Percentiles rank a stretch among this genome's conserved stretches.
Evolutionary conservation across 495 filamentous ascomycete species (phyloP).

Genomic region (Parathielavia appendiculata): DNA sequence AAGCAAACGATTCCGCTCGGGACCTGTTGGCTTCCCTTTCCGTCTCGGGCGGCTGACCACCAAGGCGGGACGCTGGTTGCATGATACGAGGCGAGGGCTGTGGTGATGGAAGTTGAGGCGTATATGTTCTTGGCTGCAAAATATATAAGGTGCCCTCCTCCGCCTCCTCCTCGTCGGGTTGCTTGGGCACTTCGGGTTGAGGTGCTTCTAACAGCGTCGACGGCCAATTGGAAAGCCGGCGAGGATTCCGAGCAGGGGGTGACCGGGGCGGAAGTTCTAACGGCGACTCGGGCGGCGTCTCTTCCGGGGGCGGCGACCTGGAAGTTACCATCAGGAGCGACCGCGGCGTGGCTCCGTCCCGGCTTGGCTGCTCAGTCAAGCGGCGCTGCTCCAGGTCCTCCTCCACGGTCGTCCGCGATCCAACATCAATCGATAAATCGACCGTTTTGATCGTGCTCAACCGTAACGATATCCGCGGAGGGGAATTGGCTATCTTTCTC

Average conservation of each 20-base stretch:
- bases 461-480: conserved; percentile 32
- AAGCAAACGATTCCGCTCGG: conserved; percentile 4
- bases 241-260: conserved; percentile 30
- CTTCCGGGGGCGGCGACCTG: conserved; percentile 6
- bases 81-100: conserved; percentile 39
- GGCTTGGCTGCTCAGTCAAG: background rate
- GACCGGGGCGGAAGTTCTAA: conserved; percentile 10
- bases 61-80: too few relatives aligned
- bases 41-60: conserved; percentile 7
- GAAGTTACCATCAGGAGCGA: conserved; percentile 10
- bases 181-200: conserved; percentile 17
- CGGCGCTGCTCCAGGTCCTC: background rate
- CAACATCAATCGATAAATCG: conserved; percentile 18
- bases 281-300: conserved; percentile 7
- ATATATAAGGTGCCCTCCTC: conserved; percentile 41
- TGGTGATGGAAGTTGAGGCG: conserved; percentile 45
- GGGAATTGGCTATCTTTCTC: conserved; percentile 25
- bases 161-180: background rate
- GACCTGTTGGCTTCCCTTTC: conserved; percentile 1
- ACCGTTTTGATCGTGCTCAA: conserved; percentile 26
- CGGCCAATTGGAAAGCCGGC: conserved; percentile 27
- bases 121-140: conserved; percentile 51
- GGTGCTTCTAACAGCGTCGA: conserved; percentile 13
- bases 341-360: background rate
- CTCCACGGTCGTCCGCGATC: background rate